Evolutionary conservation across 352 stramenopile genomes (phyloP).

Genomic region (Pythium aphanidermatum): DNA sequence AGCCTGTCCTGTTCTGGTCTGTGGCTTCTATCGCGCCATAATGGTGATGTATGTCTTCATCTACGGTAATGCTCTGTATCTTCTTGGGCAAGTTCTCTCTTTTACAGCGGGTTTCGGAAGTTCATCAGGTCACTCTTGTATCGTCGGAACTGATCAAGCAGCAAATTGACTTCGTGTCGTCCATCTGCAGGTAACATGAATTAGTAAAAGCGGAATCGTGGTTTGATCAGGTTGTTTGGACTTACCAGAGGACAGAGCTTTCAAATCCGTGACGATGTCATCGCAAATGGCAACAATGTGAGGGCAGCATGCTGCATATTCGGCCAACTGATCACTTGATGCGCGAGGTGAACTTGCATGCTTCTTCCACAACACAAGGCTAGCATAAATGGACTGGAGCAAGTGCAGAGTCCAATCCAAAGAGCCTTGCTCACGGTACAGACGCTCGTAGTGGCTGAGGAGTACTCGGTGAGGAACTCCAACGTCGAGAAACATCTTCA

Average conservation of each 20-base stretch:
- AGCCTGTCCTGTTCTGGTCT: constrained; percentile 12
- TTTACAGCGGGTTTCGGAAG: constrained; percentile 68
- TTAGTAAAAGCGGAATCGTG: no score
- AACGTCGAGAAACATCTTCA: constrained; percentile 79
- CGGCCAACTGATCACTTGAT: constrained; percentile 54
- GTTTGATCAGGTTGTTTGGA: no score
- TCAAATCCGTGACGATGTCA: constrained; percentile 76
- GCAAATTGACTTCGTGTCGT: constrained; percentile 38
- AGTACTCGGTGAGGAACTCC: constrained; percentile 69
- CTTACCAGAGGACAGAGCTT: constrained; percentile 70
- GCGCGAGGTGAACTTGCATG: constrained; percentile 64
- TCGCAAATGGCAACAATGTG: constrained; percentile 73
- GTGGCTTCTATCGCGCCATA: not conserved
- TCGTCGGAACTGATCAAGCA: constrained; percentile 70
- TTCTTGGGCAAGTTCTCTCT: constrained; percentile 1
- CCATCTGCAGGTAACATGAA: constrained; percentile 37
- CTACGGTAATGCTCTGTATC: no score
- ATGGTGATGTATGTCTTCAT: no score
- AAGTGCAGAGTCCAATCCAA: constrained; percentile 72
- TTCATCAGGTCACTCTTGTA: constrained; percentile 68
- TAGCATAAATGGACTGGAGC: constrained; percentile 65
- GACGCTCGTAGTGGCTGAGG: constrained; percentile 71
- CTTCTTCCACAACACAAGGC: constrained; percentile 80
- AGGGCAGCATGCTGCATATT: constrained; percentile 75
- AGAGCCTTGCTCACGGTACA: constrained; percentile 61